Evolutionary conservation across 129 eudicot genomes (phyloP).

Genomic region (Smallanthus sonchifolius): DNA sequence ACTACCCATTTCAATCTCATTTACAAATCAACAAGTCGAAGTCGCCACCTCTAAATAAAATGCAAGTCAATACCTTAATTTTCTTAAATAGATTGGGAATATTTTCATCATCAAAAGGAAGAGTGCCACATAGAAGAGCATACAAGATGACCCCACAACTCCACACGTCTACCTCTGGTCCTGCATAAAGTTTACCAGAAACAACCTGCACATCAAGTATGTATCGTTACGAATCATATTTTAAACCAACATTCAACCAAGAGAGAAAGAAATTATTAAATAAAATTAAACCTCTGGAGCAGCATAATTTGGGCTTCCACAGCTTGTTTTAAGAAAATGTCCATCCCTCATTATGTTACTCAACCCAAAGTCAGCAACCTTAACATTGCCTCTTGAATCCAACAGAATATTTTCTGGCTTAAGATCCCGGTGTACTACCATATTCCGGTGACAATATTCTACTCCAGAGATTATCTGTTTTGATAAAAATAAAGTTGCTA

Average conservation of each 20-base stretch:
- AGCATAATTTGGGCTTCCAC: conserved; percentile 92
- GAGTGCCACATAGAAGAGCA: conserved; percentile 90
- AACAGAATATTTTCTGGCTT: conserved; percentile 80
- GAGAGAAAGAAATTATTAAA: background rate
- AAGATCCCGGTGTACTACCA: conserved; percentile 87
- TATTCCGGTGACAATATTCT: conserved; percentile 83
- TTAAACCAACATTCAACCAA: background rate
- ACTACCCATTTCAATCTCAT: background rate
- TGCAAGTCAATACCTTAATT: conserved; percentile 58
- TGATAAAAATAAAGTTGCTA: background rate
- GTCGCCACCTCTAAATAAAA: background rate
- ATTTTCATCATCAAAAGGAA: conserved; percentile 89
- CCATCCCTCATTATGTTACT: conserved; percentile 86
- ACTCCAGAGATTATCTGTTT: conserved; percentile 68
- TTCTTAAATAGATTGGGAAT: conserved; percentile 80
- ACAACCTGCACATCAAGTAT: conserved; percentile 57
- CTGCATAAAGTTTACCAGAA: conserved; percentile 81
- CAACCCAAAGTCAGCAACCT: conserved; percentile 78
- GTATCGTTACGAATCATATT: background rate
- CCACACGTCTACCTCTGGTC: conserved; percentile 91
- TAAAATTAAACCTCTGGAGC: conserved; percentile 71
- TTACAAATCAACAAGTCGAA: background rate
- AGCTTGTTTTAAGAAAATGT: conserved; percentile 83
- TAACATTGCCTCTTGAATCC: conserved; percentile 67
- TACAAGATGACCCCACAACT: conserved; percentile 89